Evolutionary conservation across 192 early-diverging fungal genomes (phyloP).

Genomic region (Mortierella alpina): DNA sequence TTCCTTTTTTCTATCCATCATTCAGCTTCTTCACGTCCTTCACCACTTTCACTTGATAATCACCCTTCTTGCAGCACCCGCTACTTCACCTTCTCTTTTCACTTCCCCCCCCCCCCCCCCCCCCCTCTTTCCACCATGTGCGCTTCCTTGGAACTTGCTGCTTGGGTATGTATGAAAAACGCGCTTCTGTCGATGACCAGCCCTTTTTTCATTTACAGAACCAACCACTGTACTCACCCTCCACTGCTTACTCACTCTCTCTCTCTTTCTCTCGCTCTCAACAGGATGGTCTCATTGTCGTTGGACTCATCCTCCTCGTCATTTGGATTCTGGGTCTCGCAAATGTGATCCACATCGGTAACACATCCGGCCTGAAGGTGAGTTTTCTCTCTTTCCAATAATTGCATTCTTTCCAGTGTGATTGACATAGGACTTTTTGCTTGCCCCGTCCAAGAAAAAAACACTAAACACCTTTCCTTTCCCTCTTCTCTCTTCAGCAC

Average conservation of each 20-base stretch:
- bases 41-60: neutral
- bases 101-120: too few species aligned
- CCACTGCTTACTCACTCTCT: neutral
- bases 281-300: slow-evolving; percentile 35
- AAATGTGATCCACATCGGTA: slow-evolving; percentile 18
- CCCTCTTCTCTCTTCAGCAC: slow-evolving; percentile 5
- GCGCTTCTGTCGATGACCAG: neutral
- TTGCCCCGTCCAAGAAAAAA: neutral
- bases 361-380: slow-evolving; percentile 31
- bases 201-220: neutral
- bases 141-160: slow-evolving; percentile 30
- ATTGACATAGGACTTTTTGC: neutral
- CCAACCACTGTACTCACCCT: neutral
- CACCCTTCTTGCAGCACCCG: neutral
- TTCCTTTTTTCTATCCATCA: neutral
- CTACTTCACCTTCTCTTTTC: neutral
- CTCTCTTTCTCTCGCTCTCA: neutral
- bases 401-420: too few species aligned
- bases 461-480: neutral
- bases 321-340: slow-evolving; percentile 38
- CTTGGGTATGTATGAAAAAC: slow-evolving; percentile 32
- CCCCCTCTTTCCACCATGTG: slow-evolving; percentile 14
- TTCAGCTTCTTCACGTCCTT: neutral
- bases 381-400: neutral
- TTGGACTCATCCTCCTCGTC: slow-evolving; percentile 38